These are phyloP conservation scores for Friedmanniomyces simplex DNA, from an alignment of 495 filamentous ascomycete species.

Conservation along the genomic window DNA sequence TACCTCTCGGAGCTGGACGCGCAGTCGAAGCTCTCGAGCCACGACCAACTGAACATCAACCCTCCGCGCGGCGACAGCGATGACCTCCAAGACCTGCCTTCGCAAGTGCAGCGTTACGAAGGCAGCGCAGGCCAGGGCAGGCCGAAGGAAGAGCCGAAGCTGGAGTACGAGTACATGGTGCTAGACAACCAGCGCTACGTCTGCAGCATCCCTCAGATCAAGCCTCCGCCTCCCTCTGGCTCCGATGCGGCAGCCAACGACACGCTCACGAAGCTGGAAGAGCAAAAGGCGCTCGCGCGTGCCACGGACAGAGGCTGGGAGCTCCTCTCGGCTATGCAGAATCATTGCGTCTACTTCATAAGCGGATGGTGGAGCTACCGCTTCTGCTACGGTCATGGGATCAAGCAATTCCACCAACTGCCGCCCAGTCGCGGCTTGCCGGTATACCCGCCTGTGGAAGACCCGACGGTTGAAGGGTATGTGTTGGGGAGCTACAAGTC, in stretches of 20 bases:
- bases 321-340: slow-evolving; percentile 77
- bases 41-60: neutral
- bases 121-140: neutral
- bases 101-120: slow-evolving; percentile 30
- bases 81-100: neutral
- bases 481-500: slow-evolving; percentile 54
- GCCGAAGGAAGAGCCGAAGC: slow-evolving; percentile 17
- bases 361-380: slow-evolving; percentile 96
- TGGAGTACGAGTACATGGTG: slow-evolving; percentile 62
- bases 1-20: slow-evolving; percentile 66
- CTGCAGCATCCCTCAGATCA: slow-evolving; percentile 70
- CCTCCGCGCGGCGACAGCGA: slow-evolving; percentile 1
- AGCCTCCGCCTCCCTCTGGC: slow-evolving; percentile 29
- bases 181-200: slow-evolving; percentile 62
- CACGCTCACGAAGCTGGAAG: slow-evolving; percentile 48
- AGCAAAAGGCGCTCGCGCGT: slow-evolving; percentile 73
- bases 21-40: slow-evolving; percentile 30
- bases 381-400: slow-evolving; percentile 81
- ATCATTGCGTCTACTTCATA: slow-evolving; percentile 79
- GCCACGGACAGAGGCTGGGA: slow-evolving; percentile 82
- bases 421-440: slow-evolving; percentile 54
- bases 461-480: slow-evolving; percentile 67
- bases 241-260: slow-evolving; percentile 44
- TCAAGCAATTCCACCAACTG: slow-evolving; percentile 87
- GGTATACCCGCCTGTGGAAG: slow-evolving; percentile 60